phyloP scores from a whole-genome alignment of 2,329 filamentous ascomycete species.

The Nectriaceae sp. region DNA sequence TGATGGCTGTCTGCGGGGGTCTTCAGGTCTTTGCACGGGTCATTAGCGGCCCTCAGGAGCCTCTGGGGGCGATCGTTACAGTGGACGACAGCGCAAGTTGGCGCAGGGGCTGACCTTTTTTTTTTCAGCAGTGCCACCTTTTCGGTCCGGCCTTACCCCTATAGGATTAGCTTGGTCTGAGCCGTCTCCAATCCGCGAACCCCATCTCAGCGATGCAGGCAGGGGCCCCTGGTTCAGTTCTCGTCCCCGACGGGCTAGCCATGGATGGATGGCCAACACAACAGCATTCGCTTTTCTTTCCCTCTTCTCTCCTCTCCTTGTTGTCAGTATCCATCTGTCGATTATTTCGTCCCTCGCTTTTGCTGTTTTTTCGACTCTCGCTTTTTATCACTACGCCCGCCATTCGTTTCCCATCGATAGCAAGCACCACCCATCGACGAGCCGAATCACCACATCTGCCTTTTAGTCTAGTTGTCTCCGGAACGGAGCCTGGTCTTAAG shows the following conservation, averaged over 20 bases:
- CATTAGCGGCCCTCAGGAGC: not conserved
- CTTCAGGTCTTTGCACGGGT: not conserved
- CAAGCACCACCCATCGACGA: not conserved
- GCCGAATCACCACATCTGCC: not conserved
- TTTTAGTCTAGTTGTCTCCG: slow-evolving; percentile 7
- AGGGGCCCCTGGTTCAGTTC: slow-evolving; percentile 5
- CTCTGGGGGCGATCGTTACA: not conserved
- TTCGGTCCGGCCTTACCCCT: not conserved
- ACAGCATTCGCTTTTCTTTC: slow-evolving; percentile 2
- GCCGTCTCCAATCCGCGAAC: not conserved
- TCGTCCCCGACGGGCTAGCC: not conserved
- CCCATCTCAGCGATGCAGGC: not conserved
- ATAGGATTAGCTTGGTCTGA: not conserved
- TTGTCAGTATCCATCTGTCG: slow-evolving; percentile 7
- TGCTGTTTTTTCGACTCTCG: not conserved
- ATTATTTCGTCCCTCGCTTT: slow-evolving; percentile 14
- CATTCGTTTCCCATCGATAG: not conserved
- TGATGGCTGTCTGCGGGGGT: too few relatives aligned
- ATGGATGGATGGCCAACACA: slow-evolving; percentile 3
- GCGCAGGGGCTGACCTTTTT: not conserved
- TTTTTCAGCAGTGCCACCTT: not conserved
- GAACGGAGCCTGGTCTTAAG: not conserved
- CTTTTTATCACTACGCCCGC: not conserved
- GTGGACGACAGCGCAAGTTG: not conserved
- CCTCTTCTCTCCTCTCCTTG: not conserved